phyloP scores from a whole-genome alignment of 495 filamentous ascomycete genomes.

The Xylaria scruposa region DNA sequence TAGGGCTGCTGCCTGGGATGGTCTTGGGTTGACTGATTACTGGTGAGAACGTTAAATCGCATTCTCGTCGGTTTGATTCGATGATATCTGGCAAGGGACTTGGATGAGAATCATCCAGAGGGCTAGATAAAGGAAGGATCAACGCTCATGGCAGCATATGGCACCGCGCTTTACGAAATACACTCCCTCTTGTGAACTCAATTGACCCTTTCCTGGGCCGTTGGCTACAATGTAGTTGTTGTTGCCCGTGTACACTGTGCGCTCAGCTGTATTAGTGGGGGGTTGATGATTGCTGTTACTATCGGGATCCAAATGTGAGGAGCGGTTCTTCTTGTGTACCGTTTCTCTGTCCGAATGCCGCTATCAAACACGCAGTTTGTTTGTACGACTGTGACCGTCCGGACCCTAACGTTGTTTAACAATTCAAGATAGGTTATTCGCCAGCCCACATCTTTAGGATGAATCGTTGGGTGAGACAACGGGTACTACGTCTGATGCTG shows the following conservation, averaged over 20 bases:
- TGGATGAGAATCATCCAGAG: background rate
- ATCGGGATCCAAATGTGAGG: background rate
- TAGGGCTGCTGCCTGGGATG: background rate
- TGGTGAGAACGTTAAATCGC: background rate
- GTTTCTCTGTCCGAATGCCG: background rate
- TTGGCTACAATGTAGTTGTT: background rate
- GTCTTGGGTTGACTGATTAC: background rate
- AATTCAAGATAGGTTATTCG: background rate
- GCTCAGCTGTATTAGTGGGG: no score
- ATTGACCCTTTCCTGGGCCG: background rate
- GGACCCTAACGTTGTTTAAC: background rate
- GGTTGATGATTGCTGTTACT: background rate
- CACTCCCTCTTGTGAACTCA: background rate
- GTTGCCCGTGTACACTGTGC: background rate
- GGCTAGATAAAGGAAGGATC: no score
- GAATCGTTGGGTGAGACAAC: background rate
- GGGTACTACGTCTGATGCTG: background rate
- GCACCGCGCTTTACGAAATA: background rate
- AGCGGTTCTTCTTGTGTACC: background rate
- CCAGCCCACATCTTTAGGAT: background rate
- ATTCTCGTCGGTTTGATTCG: background rate
- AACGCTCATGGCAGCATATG: background rate
- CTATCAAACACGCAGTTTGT: background rate
- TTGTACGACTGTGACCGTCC: conserved; percentile 3
- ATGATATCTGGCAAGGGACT: conserved; percentile 2